phyloP scores from a whole-genome alignment of 768 basidiomycete species.

The Mycena pura region DNA sequence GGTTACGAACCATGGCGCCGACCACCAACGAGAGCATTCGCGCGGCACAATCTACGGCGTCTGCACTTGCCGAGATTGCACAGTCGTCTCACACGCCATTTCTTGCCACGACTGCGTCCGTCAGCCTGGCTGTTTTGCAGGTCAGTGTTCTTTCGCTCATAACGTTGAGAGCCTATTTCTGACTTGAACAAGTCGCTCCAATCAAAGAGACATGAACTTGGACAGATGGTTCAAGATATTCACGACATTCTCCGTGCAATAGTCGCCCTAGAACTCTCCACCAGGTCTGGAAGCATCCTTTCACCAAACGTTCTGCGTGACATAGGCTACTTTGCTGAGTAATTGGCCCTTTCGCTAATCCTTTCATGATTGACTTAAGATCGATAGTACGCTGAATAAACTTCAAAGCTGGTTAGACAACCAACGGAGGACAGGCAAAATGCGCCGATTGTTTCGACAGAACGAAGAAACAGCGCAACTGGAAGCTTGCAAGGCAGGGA shows the following conservation, averaged over 20 bases:
- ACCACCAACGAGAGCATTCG: background rate
- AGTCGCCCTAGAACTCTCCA: background rate
- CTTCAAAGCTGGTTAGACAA: background rate
- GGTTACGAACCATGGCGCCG: background rate
- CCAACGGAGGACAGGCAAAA: background rate
- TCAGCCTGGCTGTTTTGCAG: background rate
- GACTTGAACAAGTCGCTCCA: background rate
- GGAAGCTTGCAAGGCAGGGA: constrained; percentile 1
- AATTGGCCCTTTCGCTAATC: background rate
- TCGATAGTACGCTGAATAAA: background rate
- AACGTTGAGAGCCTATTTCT: too few species aligned
- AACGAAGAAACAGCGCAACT: background rate
- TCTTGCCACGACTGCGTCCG: background rate
- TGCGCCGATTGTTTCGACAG: background rate
- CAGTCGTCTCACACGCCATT: background rate
- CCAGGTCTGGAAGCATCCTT: background rate
- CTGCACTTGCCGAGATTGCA: background rate
- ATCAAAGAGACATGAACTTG: background rate
- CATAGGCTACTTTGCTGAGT: constrained; percentile 3
- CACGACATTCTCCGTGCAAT: background rate
- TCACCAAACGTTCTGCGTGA: background rate
- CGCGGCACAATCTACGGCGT: background rate
- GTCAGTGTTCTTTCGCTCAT: too few species aligned
- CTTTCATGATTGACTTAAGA: background rate
- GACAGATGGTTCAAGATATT: background rate